phyloP scores from a whole-genome alignment of 805 yeast genomes.

The Saccharomyces eubayanus region DNA sequence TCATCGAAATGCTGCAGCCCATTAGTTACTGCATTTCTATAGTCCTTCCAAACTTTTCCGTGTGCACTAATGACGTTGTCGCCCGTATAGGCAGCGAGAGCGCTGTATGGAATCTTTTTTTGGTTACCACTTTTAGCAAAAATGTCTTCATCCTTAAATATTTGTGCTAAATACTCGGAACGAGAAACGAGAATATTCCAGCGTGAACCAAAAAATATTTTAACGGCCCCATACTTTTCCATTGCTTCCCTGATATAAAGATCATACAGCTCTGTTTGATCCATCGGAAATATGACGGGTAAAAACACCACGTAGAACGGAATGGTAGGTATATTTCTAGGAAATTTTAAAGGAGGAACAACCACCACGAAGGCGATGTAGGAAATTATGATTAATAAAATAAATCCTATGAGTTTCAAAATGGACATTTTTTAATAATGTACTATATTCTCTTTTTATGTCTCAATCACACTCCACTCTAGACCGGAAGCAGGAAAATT shows the following conservation, averaged over 20 bases:
- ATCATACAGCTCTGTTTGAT: conserved; percentile 42
- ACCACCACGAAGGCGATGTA: conserved; percentile 11
- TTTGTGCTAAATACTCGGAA: conserved; percentile 39
- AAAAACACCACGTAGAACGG: conserved; percentile 52
- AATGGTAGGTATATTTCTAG: conserved; percentile 48
- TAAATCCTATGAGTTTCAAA: neutral
- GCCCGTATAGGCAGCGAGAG: conserved; percentile 48
- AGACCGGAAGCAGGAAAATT: neutral
- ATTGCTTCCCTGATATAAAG: conserved; percentile 36
- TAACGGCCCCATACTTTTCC: conserved; percentile 49
- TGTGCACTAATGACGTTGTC: conserved; percentile 55
- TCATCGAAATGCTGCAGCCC: conserved; percentile 44
- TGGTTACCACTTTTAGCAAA: conserved; percentile 56
- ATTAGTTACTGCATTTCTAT: conserved; percentile 38
- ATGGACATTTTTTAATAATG: neutral
- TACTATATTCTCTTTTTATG: neutral
- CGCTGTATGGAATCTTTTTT: conserved; percentile 47
- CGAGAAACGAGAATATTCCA: conserved; percentile 50
- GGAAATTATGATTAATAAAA: conserved; percentile 1
- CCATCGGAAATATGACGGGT: conserved; percentile 36
- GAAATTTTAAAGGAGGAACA: conserved; percentile 45
- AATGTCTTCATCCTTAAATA: conserved; percentile 41
- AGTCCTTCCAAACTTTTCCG: conserved; percentile 43
- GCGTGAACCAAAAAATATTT: conserved; percentile 50
- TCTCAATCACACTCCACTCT: neutral